Evolutionary conservation across 164 flowering plant genomes (phyloP), one percentile per base, ranked within the genome.

Genomic region (Liquidambar formosana): DNA sequence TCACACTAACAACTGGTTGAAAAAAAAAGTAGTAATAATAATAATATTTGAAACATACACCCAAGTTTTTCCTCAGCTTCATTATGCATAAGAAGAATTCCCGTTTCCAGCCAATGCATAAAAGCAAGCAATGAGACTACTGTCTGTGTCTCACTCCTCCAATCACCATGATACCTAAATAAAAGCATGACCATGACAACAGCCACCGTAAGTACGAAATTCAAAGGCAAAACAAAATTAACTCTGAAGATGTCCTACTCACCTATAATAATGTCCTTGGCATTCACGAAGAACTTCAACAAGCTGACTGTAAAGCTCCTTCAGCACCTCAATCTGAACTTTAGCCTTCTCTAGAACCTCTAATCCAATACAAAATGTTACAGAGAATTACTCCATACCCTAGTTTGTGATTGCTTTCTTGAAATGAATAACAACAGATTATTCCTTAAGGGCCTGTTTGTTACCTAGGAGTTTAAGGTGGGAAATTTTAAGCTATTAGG

Each of bases 31-130:
- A n/a, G n/a, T n/a, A n/a, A 48, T 18, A 64, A 47, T 4, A 58
- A 46, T 0, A 66, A 44, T 12, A 51, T 6, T 13, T 48, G 9
- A 48, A 54, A 80, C 96, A 41, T 85, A 94, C 99, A 80, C 23
- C 94, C 98, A 70, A 95, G 92, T 70, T 80, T 88, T 65, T 88
- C 84, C 79, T 89, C 92, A 26, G 89, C 91, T 78, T 95, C 96
- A n/a, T 72, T 26, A 71, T 95, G 99, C 81, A 82, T 22, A 53
- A 95, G 90, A 56, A 95, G 93, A 73, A 56, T 78, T 54, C 90
- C 98, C 0, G 93, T 90, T 76, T 95, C 96, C 53, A 95, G 71
- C 96, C 96, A 93, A 73, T 95, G 97, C 82, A 93, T 79, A 75
- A 91, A 91, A n/a, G 93, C 91, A 71, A 93, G 86, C 77, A 85